Conservation (phyloP, 768 basidiomycete species). For the Pleurotus sapidus region DNA sequence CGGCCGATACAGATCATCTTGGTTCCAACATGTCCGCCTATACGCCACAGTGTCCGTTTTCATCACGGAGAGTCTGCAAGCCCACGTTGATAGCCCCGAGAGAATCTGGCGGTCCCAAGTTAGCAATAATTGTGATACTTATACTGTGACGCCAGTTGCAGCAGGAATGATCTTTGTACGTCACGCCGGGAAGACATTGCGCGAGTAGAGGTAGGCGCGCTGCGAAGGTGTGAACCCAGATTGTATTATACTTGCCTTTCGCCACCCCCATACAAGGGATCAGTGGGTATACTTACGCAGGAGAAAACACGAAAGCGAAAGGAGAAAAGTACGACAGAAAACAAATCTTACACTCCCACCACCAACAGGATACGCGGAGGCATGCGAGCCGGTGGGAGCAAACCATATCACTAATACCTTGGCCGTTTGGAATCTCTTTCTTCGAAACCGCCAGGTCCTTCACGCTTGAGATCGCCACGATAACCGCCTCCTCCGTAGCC, state of each 20-base stretch:
- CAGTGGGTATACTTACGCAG: constrained; percentile 7
- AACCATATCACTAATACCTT: constrained; percentile 53
- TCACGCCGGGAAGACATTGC: no score
- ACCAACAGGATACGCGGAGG: background rate
- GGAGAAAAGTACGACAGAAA: constrained; percentile 5
- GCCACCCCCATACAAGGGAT: background rate
- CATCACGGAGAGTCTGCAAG: no score
- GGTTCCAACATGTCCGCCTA: no score
- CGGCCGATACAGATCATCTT: no score
- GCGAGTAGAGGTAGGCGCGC: background rate
- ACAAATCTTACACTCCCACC: constrained; percentile 7
- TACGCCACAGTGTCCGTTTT: no score
- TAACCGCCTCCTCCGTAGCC: constrained; percentile 46
- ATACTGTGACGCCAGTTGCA: no score
- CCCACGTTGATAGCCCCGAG: no score
- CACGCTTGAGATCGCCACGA: constrained; percentile 76
- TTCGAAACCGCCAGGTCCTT: constrained; percentile 74
- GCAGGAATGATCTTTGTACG: no score
- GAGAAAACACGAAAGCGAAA: background rate
- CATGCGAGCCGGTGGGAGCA: background rate
- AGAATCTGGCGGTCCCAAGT: no score
- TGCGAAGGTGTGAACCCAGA: background rate
- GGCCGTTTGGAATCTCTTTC: constrained; percentile 82
- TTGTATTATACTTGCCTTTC: constrained; percentile 11
- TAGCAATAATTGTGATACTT: no score